These are phyloP conservation scores for Diaporthe amygdali DNA, from an alignment of 2,329 filamentous ascomycete genomes.

Conservation along the genomic window DNA sequence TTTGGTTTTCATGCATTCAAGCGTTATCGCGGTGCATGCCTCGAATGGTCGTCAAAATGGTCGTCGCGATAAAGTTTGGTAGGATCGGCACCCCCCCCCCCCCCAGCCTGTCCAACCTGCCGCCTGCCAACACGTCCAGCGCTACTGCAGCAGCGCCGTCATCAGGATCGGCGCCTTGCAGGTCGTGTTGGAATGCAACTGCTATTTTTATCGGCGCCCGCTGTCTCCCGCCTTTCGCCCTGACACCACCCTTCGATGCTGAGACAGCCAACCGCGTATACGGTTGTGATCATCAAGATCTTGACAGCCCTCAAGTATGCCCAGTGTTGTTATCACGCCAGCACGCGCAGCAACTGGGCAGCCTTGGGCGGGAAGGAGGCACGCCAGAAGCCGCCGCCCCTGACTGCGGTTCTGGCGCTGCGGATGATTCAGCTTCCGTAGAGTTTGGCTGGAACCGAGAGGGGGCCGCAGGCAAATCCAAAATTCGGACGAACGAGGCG, in stretches of 20 bases:
- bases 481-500: conserved; percentile 6
- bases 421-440: neutral
- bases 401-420: neutral
- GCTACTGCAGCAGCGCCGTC: neutral
- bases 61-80: conserved; percentile 1
- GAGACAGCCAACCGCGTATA: neutral
- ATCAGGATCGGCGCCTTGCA: conserved; percentile 20
- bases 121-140: neutral
- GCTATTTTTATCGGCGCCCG: neutral
- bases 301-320: neutral
- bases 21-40: neutral
- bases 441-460: neutral
- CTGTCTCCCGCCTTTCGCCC: neutral
- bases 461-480: neutral
- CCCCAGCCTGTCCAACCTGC: neutral
- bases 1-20: neutral
- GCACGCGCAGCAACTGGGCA: neutral
- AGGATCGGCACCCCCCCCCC: conserved; percentile 5
- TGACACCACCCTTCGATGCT: neutral
- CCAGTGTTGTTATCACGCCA: neutral
- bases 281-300: neutral
- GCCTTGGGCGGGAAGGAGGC: neutral
- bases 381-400: neutral
- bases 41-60: neutral
- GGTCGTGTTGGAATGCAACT: conserved; percentile 10